Evolutionary conservation across 495 filamentous ascomycete genomes (phyloP).

Genomic region (Tuber magnatum): DNA sequence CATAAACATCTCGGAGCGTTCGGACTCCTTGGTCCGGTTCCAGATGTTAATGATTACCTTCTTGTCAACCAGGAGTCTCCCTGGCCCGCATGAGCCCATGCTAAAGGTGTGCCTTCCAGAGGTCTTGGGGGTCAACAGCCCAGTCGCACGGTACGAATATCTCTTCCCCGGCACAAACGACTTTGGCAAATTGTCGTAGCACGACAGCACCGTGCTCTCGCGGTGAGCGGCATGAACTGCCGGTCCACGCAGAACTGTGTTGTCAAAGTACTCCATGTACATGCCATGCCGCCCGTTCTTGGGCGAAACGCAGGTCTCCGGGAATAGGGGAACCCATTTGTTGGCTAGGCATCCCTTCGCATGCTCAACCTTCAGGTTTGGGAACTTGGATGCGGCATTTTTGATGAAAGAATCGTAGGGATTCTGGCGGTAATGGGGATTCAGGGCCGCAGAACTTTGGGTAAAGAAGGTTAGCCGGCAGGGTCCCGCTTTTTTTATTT

Average conservation of each 20-base stretch:
- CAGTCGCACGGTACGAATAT: slow-evolving; percentile 40
- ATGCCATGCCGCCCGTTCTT: slow-evolving; percentile 39
- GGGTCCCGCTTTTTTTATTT: background rate
- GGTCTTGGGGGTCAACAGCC: slow-evolving; percentile 39
- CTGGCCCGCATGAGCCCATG: slow-evolving; percentile 61
- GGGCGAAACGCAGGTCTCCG: slow-evolving; percentile 40
- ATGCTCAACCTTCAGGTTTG: slow-evolving; percentile 33
- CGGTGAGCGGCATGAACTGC: slow-evolving; percentile 35
- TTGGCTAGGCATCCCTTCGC: slow-evolving; percentile 39
- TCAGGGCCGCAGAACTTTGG: slow-evolving; percentile 38
- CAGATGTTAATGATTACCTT: slow-evolving; percentile 65
- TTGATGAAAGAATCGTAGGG: slow-evolving; percentile 37
- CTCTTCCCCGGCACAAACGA: slow-evolving; percentile 37
- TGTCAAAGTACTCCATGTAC: slow-evolving; percentile 41
- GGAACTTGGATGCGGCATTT: slow-evolving; percentile 25
- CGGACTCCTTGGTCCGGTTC: slow-evolving; percentile 50
- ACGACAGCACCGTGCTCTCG: slow-evolving; percentile 40
- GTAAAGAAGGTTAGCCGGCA: slow-evolving; percentile 8
- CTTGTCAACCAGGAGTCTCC: slow-evolving; percentile 58
- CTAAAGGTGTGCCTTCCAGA: slow-evolving; percentile 56
- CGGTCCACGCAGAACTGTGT: slow-evolving; percentile 30
- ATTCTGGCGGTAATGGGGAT: slow-evolving; percentile 40
- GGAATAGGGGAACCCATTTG: slow-evolving; percentile 40
- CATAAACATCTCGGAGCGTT: slow-evolving; percentile 42
- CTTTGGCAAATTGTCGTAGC: slow-evolving; percentile 41